Base-by-base conservation (phyloP, 306 rosid species). In the Abrus pulchellus region DNA sequence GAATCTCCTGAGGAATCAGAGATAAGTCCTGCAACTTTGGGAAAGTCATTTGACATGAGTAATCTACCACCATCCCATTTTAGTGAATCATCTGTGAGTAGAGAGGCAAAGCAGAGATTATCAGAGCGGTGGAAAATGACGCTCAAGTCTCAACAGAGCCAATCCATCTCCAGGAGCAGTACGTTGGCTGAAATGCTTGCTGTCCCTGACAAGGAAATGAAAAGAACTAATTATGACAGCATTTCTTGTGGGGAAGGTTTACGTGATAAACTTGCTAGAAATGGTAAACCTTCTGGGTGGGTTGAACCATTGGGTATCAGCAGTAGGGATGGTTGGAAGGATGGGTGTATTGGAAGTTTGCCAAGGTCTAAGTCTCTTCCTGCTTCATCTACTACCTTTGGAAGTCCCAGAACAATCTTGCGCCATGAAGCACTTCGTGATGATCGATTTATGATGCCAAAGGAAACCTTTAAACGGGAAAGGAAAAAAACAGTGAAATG, bases 1-100 rank as follows among this genome's bases (percentile, higher is more conserved):
- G 94, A 88, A 78, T 88, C 91, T 62, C 85, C 28, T 33, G 85
- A 56, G 28, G 92, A 91, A 73, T 83, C 83, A 50, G 94, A 88
- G 63, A 83, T 20, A 60, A 73, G 75, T 57, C 65, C 83, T 34
- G 80, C 80, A 70, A 74, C 45, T 13, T 34, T 50, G 48, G 76
- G n/a, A 52, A 71, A 52, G 1, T 2, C 76, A 1, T 33, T 52
- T 71, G 61, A 71, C 14, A 7, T 33, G 8, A n/a, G 14, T 50
- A 33, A 71, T 8, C 33, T 34, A 14, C 62, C 48, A 3, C n/a
- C 76, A 13, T 34, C 62, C n/a, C 28, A 14, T 71, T 49, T 10
- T 52, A 33, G 62, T 71, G 76, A 71, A 33, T 71, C 76, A 50
- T 71, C 11, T 71, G 62, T 71, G 62, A 53, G 27, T 52, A 72